Evolutionary conservation across 108 stramenopile species (phyloP).

Genomic region (Aurantiochytrium sp.): DNA sequence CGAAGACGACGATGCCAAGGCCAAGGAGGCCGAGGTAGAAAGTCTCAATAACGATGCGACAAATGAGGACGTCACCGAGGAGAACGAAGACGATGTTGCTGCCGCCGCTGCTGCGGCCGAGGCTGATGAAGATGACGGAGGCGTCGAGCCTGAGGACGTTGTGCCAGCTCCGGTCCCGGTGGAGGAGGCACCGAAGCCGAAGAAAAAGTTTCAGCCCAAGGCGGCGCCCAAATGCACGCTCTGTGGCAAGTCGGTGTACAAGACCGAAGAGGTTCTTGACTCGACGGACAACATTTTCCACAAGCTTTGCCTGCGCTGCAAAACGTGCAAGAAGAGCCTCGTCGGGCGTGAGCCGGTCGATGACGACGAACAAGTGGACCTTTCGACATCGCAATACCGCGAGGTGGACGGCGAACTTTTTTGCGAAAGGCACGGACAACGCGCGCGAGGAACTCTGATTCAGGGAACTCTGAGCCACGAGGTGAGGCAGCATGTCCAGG

Average conservation of each 20-base stretch:
- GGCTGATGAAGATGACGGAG: constrained; percentile 19
- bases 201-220: neutral
- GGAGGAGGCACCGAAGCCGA: neutral
- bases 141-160: too few species aligned
- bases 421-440: neutral
- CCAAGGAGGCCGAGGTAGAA: too few species aligned
- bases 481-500: neutral
- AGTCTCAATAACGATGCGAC: neutral
- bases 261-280: neutral
- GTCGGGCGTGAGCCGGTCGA: neutral
- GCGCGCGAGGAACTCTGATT: neutral
- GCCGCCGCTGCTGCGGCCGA: constrained; percentile 11
- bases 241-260: neutral
- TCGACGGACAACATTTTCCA: neutral
- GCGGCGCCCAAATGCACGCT: neutral
- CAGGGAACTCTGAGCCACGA: neutral
- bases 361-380: neutral
- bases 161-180: neutral
- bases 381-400: neutral
- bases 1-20: constrained; percentile 14
- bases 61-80: constrained; percentile 7
- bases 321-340: neutral
- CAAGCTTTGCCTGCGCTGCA: neutral
- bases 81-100: constrained; percentile 9
- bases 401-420: neutral